Percentiles rank a stretch among this genome's conserved stretches.
phyloP scores from a whole-genome alignment of 106 monocot genomes.

The Hemerocallis citrina region DNA sequence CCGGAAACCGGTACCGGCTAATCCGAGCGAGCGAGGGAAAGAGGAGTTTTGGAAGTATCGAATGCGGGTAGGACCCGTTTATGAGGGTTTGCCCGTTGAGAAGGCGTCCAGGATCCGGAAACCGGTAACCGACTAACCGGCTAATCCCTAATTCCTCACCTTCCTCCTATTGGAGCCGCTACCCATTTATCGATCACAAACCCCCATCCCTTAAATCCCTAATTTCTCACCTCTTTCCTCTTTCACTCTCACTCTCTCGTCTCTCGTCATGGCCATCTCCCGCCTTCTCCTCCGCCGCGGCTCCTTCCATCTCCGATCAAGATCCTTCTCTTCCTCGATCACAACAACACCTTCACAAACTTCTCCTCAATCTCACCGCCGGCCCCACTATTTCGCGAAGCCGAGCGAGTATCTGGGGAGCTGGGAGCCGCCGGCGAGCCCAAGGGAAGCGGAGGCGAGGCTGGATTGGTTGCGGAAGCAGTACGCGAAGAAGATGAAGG shows the following conservation, averaged over 20 bases:
- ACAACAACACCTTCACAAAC: not conserved
- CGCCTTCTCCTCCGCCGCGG: not conserved
- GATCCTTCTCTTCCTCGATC: not conserved
- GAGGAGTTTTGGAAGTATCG: too few relatives aligned
- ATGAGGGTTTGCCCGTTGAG: too few relatives aligned
- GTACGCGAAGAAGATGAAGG: constrained; percentile 61
- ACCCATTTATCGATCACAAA: too few relatives aligned
- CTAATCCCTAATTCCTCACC: too few relatives aligned
- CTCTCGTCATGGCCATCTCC: not conserved
- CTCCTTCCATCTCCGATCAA: not conserved
- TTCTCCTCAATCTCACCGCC: not conserved
- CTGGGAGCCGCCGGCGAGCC: constrained; percentile 54
- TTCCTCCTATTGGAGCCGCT: too few relatives aligned
- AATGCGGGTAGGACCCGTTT: too few relatives aligned
- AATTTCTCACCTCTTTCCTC: not conserved
- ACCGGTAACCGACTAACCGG: too few relatives aligned
- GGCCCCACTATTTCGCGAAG: constrained; percentile 49
- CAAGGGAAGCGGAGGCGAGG: constrained; percentile 50
- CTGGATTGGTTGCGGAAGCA: constrained; percentile 55
- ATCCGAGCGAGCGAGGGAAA: too few relatives aligned
- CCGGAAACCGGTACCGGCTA: too few relatives aligned
- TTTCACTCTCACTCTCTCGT: not conserved
- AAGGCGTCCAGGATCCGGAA: too few relatives aligned
- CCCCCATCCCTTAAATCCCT: too few relatives aligned
- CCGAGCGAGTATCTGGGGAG: constrained; percentile 55